Percentiles rank a stretch among this genome's conserved stretches.
These are phyloP conservation scores for Arthroderma sp. DNA, from an alignment of 2,329 filamentous ascomycete genomes.

Conservation along the genomic window DNA sequence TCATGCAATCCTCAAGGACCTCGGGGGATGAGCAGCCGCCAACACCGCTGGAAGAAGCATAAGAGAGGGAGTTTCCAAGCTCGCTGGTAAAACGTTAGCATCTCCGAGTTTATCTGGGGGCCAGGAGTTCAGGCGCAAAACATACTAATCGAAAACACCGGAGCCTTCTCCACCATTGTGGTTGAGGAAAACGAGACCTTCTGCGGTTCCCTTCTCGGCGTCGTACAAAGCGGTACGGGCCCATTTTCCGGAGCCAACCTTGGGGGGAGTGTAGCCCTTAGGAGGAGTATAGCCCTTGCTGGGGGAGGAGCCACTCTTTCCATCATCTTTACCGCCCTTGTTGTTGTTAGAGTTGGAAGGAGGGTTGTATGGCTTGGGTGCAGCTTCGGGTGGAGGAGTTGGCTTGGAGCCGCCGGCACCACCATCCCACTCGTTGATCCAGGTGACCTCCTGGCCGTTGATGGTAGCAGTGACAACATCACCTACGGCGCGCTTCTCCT, in stretches of 20 bases:
- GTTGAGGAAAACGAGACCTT: conserved; percentile 47
- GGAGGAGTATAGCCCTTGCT: neutral
- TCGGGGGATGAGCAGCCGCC: conserved; percentile 35
- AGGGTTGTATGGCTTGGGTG: neutral
- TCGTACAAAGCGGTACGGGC: conserved; percentile 37
- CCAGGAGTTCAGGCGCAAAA: neutral
- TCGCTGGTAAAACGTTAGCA: conserved; percentile 17
- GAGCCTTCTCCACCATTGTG: conserved; percentile 44
- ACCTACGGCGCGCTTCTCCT: conserved; percentile 37
- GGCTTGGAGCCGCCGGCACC: conserved; percentile 9
- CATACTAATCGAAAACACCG: conserved; percentile 40
- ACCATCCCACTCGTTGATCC: conserved; percentile 44
- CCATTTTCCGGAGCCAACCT: conserved; percentile 23
- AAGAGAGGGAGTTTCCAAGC: conserved; percentile 47
- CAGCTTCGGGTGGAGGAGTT: conserved; percentile 6
- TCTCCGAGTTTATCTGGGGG: neutral
- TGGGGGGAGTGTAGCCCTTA: conserved; percentile 9
- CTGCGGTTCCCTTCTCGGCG: conserved; percentile 28
- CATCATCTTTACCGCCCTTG: neutral
- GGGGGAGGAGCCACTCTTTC: neutral
- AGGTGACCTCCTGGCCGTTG: conserved; percentile 43
- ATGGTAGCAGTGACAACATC: conserved; percentile 46
- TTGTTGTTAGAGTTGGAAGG: conserved; percentile 6
- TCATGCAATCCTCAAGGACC: conserved; percentile 36
- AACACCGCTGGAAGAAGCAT: conserved; percentile 36